These are phyloP conservation scores for Fusarium phyllophilum DNA, from an alignment of 2,329 filamentous ascomycete genomes.

Conservation along the genomic window DNA sequence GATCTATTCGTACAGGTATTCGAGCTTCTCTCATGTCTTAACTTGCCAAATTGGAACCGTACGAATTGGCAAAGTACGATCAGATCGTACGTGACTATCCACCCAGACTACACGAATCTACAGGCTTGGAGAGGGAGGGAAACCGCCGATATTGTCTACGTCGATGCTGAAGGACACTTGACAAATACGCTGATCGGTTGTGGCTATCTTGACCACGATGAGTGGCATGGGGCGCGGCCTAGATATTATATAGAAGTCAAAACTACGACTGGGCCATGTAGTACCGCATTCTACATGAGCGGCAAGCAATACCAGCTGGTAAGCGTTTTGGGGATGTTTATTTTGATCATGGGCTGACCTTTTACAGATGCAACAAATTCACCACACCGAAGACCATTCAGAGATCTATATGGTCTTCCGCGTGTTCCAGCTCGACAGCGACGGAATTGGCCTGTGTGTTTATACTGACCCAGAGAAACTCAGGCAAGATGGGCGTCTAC, in stretches of 20 bases:
- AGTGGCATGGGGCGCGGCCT: background rate
- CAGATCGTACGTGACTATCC: background rate
- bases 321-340: background rate
- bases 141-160: background rate
- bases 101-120: background rate
- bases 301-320: background rate
- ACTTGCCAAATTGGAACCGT: background rate
- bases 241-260: background rate
- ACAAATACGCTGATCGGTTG: background rate
- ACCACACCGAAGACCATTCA: background rate
- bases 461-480: constrained; percentile 34
- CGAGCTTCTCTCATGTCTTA: background rate
- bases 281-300: background rate
- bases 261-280: background rate
- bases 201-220: background rate
- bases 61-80: background rate
- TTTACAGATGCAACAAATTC: background rate
- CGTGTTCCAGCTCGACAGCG: constrained; percentile 22
- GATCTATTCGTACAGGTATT: background rate
- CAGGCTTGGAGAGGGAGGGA: background rate
- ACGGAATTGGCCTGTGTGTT: constrained; percentile 18
- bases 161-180: background rate
- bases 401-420: background rate
- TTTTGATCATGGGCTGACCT: background rate
- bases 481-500: constrained; percentile 21